Percentiles rank a stretch among this genome's conserved stretches.
These are phyloP conservation scores for Neurospora sp. DNA, from an alignment of 2,329 filamentous ascomycete genomes.

Conservation along the genomic window DNA sequence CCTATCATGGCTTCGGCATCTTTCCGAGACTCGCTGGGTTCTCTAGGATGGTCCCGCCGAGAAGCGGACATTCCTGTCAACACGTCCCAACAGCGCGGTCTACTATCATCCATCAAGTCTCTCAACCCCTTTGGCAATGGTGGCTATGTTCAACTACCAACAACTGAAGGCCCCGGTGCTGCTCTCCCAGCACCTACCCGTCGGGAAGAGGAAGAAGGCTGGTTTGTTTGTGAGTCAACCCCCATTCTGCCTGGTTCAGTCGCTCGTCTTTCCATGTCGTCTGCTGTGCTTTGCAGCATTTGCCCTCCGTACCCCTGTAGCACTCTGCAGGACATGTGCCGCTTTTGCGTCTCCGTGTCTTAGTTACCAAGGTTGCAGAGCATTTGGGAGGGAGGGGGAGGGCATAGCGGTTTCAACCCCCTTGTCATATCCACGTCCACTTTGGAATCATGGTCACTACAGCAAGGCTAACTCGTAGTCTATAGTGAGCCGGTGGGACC, in stretches of 20 bases:
- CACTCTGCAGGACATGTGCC: conserved; percentile 32
- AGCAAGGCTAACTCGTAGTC: neutral
- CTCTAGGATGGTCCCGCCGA: conserved; percentile 85
- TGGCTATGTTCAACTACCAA: conserved; percentile 86
- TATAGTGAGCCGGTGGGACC: conserved; percentile 93
- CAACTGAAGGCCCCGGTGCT: conserved; percentile 70
- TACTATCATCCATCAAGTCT: conserved; percentile 73
- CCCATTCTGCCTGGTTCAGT: conserved; percentile 22
- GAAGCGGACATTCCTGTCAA: conserved; percentile 67
- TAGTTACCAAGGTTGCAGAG: conserved; percentile 16
- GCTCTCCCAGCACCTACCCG: conserved; percentile 75
- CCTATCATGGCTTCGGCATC: conserved; percentile 68
- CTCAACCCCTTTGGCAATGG: conserved; percentile 79
- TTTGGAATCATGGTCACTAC: neutral
- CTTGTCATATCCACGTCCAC: conserved; percentile 31
- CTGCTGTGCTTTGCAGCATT: conserved; percentile 11
- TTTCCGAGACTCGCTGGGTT: conserved; percentile 92
- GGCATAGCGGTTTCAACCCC: conserved; percentile 20
- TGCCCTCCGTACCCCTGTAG: conserved; percentile 31
- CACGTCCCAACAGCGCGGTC: conserved; percentile 59
- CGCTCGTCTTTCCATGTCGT: conserved; percentile 8
- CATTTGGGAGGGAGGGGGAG: neutral
- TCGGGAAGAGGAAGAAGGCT: conserved; percentile 90
- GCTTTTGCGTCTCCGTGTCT: conserved; percentile 31
- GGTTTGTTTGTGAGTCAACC: conserved; percentile 77